These are phyloP conservation scores for Mariannaea elegans DNA, from an alignment of 2,329 filamentous ascomycete species.

Conservation along the genomic window DNA sequence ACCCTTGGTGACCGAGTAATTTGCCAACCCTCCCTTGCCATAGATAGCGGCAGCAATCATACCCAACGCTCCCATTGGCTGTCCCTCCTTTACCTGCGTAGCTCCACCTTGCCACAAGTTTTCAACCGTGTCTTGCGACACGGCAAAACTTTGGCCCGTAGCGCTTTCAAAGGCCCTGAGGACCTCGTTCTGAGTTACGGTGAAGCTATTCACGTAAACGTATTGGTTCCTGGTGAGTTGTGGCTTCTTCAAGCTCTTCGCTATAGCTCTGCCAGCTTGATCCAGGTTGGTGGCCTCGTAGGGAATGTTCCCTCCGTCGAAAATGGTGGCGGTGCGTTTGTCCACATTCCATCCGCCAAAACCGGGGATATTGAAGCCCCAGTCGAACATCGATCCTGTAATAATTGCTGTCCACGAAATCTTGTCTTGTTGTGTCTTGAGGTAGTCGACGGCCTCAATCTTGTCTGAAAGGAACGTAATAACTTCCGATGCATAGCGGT, in stretches of 20 bases:
- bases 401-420: slow-evolving; percentile 19
- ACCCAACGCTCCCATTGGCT: background rate
- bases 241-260: slow-evolving; percentile 6
- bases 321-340: slow-evolving; percentile 4
- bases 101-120: slow-evolving; percentile 4
- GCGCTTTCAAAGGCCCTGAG: slow-evolving; percentile 7
- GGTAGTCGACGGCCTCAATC: slow-evolving; percentile 6
- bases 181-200: slow-evolving; percentile 14
- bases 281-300: slow-evolving; percentile 20
- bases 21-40: background rate
- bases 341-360: slow-evolving; percentile 2
- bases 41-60: slow-evolving; percentile 11
- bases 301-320: slow-evolving; percentile 12
- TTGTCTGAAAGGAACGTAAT: slow-evolving; percentile 18
- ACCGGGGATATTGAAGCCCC: slow-evolving; percentile 17
- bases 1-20: slow-evolving; percentile 12
- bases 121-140: background rate
- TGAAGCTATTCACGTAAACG: slow-evolving; percentile 23
- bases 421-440: slow-evolving; percentile 9
- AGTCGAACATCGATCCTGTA: slow-evolving; percentile 17
- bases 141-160: background rate
- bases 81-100: background rate
- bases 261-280: slow-evolving; percentile 21
- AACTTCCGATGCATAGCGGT: background rate
- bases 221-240: slow-evolving; percentile 16